Evolutionary conservation across 164 flowering plant genomes (phyloP).

Genomic region (Chimonanthus salicifolius): DNA sequence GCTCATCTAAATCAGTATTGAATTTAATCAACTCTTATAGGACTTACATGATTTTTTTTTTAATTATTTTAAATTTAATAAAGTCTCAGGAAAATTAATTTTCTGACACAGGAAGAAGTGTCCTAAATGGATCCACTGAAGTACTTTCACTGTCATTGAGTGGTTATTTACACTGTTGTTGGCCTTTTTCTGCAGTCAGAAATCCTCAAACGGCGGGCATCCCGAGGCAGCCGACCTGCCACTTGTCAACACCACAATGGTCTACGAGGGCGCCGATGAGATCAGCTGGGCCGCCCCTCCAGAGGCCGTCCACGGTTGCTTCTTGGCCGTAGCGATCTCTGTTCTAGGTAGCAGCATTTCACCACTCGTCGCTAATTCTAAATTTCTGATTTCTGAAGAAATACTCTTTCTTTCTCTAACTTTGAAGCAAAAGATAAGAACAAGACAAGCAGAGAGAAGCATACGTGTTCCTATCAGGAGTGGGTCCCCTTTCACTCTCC

Average conservation of each 20-base stretch:
- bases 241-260: constrained; percentile 41
- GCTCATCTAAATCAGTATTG: no score
- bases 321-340: constrained; percentile 20
- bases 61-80: not conserved
- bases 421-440: not conserved
- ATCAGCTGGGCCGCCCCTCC: constrained; percentile 24
- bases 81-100: not conserved
- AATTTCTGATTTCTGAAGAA: no score
- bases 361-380: not conserved
- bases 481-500: not conserved
- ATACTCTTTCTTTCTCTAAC: not conserved
- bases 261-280: constrained; percentile 41
- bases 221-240: constrained; percentile 22
- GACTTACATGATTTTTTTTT: not conserved
- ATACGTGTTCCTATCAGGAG: not conserved
- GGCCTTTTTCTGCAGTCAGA: constrained; percentile 45
- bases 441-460: not conserved
- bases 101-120: not conserved
- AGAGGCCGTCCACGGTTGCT: constrained; percentile 11
- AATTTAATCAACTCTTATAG: no score
- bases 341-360: constrained; percentile 13
- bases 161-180: not conserved
- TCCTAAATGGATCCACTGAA: not conserved
- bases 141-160: not conserved
- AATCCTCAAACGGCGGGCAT: constrained; percentile 34